phyloP scores from a whole-genome alignment of 2,329 filamentous ascomycete species.

The Pseudogymnoascus sp. region DNA sequence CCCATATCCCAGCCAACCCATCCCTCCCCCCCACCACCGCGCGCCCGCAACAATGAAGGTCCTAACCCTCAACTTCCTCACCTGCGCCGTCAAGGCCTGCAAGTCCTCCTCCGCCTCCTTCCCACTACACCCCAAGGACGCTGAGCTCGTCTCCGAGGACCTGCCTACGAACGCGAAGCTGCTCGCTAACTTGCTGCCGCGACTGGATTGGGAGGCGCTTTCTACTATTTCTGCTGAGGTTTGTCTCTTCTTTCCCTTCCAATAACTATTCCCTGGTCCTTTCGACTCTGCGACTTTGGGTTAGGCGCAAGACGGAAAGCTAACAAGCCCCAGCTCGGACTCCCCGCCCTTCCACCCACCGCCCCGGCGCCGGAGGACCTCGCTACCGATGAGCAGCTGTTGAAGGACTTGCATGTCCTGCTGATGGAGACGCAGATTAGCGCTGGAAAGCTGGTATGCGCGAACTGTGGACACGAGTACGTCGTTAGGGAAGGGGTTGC shows the following conservation, averaged over 20 bases:
- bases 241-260: conserved; percentile 24
- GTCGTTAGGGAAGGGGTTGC: conserved; percentile 91
- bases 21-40: not conserved
- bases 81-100: conserved; percentile 93
- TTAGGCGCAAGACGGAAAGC: conserved; percentile 10
- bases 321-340: conserved; percentile 60
- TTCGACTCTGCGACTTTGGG: not conserved
- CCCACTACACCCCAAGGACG: conserved; percentile 86
- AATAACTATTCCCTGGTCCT: not conserved
- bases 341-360: conserved; percentile 62
- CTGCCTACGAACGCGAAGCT: conserved; percentile 75
- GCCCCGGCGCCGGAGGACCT: conserved; percentile 57
- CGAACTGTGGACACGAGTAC: conserved; percentile 89
- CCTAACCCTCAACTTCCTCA: conserved; percentile 91
- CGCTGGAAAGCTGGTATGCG: conserved; percentile 85
- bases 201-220: conserved; percentile 83
- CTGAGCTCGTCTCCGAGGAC: conserved; percentile 79
- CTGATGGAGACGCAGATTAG: conserved; percentile 84
- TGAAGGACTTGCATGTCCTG: conserved; percentile 72
- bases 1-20: too few relatives aligned
- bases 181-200: conserved; percentile 74
- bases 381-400: conserved; percentile 58
- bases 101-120: conserved; percentile 74
- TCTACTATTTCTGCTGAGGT: conserved; percentile 71
- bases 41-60: conserved; percentile 66